Evolutionary conservation across 2,329 filamentous ascomycete species (phyloP).

Genomic region (Pseudopyricularia javanii): DNA sequence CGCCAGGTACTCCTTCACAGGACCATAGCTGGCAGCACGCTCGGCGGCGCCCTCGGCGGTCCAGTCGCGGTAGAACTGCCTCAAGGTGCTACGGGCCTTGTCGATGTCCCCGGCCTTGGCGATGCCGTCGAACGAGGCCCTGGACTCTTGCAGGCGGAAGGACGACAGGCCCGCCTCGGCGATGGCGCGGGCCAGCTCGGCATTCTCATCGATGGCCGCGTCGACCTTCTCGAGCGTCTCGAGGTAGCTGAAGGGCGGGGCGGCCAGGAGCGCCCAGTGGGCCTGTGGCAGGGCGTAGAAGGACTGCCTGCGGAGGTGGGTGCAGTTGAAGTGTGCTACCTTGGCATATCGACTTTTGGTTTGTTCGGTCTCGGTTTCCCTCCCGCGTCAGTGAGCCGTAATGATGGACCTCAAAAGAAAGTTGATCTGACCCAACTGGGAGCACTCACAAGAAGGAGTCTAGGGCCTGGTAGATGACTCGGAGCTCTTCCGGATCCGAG

Average conservation of each 20-base stretch:
- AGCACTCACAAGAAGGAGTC: conserved; percentile 76
- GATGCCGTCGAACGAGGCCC: background rate
- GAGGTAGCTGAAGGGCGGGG: conserved; percentile 71
- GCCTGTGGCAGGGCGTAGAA: conserved; percentile 81
- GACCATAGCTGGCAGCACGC: conserved; percentile 64
- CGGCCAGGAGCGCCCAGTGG: conserved; percentile 74
- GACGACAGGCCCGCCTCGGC: conserved; percentile 55
- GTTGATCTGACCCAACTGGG: no score
- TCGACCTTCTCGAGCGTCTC: conserved; percentile 70
- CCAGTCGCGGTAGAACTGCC: conserved; percentile 95
- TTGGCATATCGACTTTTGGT: conserved; percentile 66
- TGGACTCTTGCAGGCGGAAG: conserved; percentile 36
- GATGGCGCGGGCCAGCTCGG: conserved; percentile 69
- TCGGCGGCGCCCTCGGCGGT: conserved; percentile 64
- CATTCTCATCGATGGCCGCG: conserved; percentile 79
- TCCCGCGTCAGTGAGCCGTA: background rate
- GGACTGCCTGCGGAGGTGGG: conserved; percentile 77
- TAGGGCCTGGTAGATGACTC: conserved; percentile 67
- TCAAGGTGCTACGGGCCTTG: conserved; percentile 83
- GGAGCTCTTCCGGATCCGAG: conserved; percentile 66
- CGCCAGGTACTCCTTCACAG: conserved; percentile 54
- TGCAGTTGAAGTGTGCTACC: conserved; percentile 78
- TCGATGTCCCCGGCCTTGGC: conserved; percentile 68
- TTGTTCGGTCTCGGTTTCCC: background rate
- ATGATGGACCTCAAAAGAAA: conserved; percentile 1